Conservation (phyloP, 1,284 basidiomycete species). For the Tilletiopsis washingtonensis region DNA sequence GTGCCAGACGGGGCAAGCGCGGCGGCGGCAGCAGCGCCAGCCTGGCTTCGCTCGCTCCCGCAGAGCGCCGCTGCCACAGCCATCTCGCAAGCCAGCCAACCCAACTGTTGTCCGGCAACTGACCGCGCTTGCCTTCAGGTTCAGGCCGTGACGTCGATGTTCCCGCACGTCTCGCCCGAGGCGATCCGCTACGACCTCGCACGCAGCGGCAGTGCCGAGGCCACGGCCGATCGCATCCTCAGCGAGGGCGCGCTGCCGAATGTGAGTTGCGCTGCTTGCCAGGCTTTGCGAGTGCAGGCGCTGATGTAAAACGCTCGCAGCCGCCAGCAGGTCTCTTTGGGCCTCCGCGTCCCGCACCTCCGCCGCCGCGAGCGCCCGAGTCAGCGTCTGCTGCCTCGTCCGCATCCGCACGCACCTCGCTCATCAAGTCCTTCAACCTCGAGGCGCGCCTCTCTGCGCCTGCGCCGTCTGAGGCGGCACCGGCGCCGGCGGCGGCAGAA, state of each 20-base stretch:
- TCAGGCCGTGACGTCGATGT: constrained; percentile 33
- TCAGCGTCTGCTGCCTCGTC: constrained; percentile 18
- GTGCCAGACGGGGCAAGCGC: too few species aligned
- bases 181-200: constrained; percentile 39
- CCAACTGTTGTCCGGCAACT: too few species aligned
- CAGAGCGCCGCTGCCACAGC: too few species aligned
- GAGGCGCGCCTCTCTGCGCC: constrained; percentile 12
- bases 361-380: not conserved
- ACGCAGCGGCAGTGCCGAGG: constrained; percentile 30
- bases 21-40: too few species aligned
- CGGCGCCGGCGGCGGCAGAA: not conserved
- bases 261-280: not conserved
- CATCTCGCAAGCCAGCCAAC: too few species aligned
- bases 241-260: constrained; percentile 35
- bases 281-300: not conserved
- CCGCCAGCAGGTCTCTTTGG: constrained; percentile 26
- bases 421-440: constrained; percentile 21
- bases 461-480: constrained; percentile 1
- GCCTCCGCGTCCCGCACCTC: constrained; percentile 1
- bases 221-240: constrained; percentile 35
- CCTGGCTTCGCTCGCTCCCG: too few species aligned
- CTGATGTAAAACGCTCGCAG: not conserved
- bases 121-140: constrained; percentile 11
- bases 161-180: constrained; percentile 36
- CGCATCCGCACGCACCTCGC: too few species aligned